Base-by-base conservation (phyloP, 805 yeast species). In the Wickerhamiella galacta region DNA sequence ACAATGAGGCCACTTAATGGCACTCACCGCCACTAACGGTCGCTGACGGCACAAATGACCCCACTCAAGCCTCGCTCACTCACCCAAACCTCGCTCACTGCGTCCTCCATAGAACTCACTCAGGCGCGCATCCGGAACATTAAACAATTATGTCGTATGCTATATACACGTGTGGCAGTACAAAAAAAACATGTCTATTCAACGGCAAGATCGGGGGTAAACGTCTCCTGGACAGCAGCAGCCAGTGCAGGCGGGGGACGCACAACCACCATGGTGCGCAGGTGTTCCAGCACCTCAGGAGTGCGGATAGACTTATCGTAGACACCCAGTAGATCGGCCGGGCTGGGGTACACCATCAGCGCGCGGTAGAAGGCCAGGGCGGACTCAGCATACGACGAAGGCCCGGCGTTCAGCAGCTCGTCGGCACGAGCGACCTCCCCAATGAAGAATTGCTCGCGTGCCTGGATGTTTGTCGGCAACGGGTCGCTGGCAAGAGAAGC, bases 301-400 rank as follows among this genome's bases (percentile, higher is more conserved):
- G 74, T 76, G 33, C 90, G 85, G 43, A 87, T 72, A 33, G 85
- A 68, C 63, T 78, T 78, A 63, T 87, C 95, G 61, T 81, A 87
- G 48, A 87, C 74, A 32, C 76, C 77, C 53, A 90, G 66, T 47
- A 90, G 71, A 49, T 82, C 95, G 36, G 92, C 75, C 38, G 98
- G 99, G 56, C 78, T 76, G 40, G 98, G 96, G 57, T 85, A 87
- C 32, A 83, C 85, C 26, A 81, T 70, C 52, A 90, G 66, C 10
- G 95, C 96, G 57, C 81, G 79, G 70, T 90, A 90, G 68, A 83
- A 90, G 44, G 75, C 69, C 45, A 85, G 64, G 24, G 98, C 96
- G 28, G 95, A 75, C 39, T 76, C 81, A 31, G 40, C 37, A 54
- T 78, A 81, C 44, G 69, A 66, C 15, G 12, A 14, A 25, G 31